Base-by-base conservation (phyloP, 2,329 filamentous ascomycete species). In the Monosporascus sp. region DNA sequence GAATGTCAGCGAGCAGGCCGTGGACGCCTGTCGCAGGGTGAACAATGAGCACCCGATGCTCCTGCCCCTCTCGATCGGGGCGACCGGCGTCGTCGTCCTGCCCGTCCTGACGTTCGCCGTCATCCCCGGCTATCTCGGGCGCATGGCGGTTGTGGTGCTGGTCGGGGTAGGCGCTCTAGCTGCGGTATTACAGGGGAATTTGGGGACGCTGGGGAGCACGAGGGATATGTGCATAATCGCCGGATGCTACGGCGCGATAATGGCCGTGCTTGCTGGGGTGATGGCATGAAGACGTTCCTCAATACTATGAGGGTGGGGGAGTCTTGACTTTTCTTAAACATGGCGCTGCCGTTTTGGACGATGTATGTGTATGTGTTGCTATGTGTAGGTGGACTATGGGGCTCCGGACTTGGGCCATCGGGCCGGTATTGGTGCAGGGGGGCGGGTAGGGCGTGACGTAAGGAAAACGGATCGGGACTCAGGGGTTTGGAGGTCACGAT, bases 51-150 rank as follows among this genome's bases (percentile, higher is more conserved):
- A 55, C 37, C 54, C 54, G 20, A 50, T 63, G 7, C 58, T 60
- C 5, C 11, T 46, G 11, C 62, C 58, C 2, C 54, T 76, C 4
- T 76, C 78, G 7, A 62, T 75, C 20, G 75, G 78, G 1, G 68
- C 79, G 9, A 78, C 78, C 0, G 70, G 74, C 0, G 76, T 78
- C 0, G 71, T 87, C 2, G 67, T 86, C 6, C 68, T 83, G 0
- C 84, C 85, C 0, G 72, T 86, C 1, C 61, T 86, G 8, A 76
- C 80, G 0, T 87, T 87, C 61, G 67, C 75, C 5, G 72, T 84
- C 22, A 79, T 87, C 20, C 74, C 78, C 0, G 76, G 78, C 6
- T 82, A 85, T 55, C 63, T 78, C 0, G 80, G 78, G 2, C 75
- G 83, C n/a, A 74, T 86, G 58, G 76, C 77, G 0, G 76, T 87